These are phyloP conservation scores for Anacardium occidentale DNA, from an alignment of 345 rosid species.

Conservation along the genomic window DNA sequence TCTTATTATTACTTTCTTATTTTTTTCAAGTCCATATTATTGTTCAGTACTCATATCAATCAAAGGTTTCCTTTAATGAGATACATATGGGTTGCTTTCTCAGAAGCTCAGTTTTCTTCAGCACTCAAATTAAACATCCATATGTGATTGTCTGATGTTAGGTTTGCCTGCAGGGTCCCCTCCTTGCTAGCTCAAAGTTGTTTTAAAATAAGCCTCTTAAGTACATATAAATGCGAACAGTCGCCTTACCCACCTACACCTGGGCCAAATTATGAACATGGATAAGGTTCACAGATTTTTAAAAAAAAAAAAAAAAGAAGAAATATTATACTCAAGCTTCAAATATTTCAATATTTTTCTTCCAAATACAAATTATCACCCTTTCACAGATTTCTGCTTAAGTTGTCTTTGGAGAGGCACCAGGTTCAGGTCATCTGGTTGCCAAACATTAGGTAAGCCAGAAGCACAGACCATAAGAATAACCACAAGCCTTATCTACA, in stretches of 20 bases:
- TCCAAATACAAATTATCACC: background rate
- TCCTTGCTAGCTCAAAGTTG: background rate
- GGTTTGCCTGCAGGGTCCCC: constrained; percentile 11
- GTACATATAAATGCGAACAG: background rate
- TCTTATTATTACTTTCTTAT: background rate
- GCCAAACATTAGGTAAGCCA: background rate
- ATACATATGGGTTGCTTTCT: background rate
- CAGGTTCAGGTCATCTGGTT: constrained; percentile 14
- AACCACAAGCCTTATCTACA: constrained; percentile 9
- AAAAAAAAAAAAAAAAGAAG: no score
- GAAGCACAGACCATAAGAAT: background rate
- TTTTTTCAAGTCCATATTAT: no score
- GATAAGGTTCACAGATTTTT: constrained; percentile 2
- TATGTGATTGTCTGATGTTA: constrained; percentile 7
- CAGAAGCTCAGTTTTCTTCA: constrained; percentile 4
- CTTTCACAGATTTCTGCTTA: background rate
- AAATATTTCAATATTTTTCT: background rate
- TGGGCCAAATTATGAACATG: constrained; percentile 1
- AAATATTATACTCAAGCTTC: background rate
- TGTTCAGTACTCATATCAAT: no score
- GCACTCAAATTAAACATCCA: background rate
- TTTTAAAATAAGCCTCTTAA: background rate
- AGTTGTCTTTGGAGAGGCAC: background rate
- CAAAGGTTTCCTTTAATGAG: constrained; percentile 1
- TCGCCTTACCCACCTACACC: constrained; percentile 9